These are phyloP conservation scores for Talaromyces verruculosus DNA, from an alignment of 2,329 filamentous ascomycete genomes.

Conservation along the genomic window DNA sequence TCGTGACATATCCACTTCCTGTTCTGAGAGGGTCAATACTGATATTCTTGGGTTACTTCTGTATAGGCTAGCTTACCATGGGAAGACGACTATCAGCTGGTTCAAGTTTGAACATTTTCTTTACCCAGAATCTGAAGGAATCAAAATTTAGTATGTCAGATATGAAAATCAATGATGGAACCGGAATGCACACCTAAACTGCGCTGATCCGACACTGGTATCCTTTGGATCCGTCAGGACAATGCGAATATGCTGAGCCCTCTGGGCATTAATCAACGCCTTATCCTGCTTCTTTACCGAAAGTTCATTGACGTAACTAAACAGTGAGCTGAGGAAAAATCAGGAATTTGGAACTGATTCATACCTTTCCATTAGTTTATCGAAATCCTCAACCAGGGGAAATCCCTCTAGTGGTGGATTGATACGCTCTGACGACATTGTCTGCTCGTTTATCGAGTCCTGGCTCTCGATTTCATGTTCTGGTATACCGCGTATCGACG, in stretches of 20 bases:
- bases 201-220: slow-evolving; percentile 52
- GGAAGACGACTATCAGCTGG: slow-evolving; percentile 39
- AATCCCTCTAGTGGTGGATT: slow-evolving; percentile 46
- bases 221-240: slow-evolving; percentile 52
- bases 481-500: slow-evolving; percentile 37
- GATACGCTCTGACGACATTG: slow-evolving; percentile 47
- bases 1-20: slow-evolving; percentile 51
- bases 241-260: slow-evolving; percentile 49
- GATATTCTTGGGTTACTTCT: neutral
- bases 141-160: slow-evolving; percentile 13
- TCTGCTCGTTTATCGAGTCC: slow-evolving; percentile 45
- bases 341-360: neutral
- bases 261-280: slow-evolving; percentile 50
- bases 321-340: neutral
- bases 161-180: neutral
- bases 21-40: slow-evolving; percentile 28
- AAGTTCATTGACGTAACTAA: slow-evolving; percentile 51
- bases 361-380: slow-evolving; percentile 48
- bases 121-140: slow-evolving; percentile 50
- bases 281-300: slow-evolving; percentile 55
- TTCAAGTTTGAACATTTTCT: slow-evolving; percentile 54
- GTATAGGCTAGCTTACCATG: slow-evolving; percentile 35
- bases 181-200: slow-evolving; percentile 44
- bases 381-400: slow-evolving; percentile 48
- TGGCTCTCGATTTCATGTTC: slow-evolving; percentile 46